Evolutionary conservation across 352 stramenopile genomes (phyloP).

Genomic region (Phytophthora cactorum): DNA sequence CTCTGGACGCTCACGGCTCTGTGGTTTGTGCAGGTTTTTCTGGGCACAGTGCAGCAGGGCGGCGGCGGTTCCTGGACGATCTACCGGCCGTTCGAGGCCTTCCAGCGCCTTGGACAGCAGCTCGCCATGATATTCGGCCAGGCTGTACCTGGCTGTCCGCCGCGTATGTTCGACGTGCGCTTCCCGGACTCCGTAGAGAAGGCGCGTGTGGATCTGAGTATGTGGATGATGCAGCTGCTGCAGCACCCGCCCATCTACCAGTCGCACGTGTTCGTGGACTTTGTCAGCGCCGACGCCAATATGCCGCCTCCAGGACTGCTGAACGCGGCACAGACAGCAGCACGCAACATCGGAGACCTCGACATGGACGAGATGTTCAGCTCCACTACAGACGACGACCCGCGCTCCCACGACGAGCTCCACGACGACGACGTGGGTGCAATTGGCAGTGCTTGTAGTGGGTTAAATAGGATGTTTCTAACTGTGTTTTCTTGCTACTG

Average conservation of each 20-base stretch:
- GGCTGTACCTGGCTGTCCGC: slow-evolving; percentile 61
- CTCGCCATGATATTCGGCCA: slow-evolving; percentile 77
- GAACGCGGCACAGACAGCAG: slow-evolving; percentile 12
- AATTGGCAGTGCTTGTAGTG: slow-evolving; percentile 1
- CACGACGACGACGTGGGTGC: slow-evolving; percentile 56
- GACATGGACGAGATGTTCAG: slow-evolving; percentile 87
- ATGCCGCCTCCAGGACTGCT: slow-evolving; percentile 63
- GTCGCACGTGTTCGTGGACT: slow-evolving; percentile 86
- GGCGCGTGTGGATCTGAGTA: slow-evolving; percentile 69
- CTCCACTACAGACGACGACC: slow-evolving; percentile 70
- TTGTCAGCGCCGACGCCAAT: slow-evolving; percentile 82
- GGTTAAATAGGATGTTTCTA: not conserved
- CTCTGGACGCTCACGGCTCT: slow-evolving; percentile 8
- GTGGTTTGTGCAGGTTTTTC: slow-evolving; percentile 59
- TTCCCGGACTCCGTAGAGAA: slow-evolving; percentile 78
- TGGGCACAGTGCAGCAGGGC: slow-evolving; percentile 78
- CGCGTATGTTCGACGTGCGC: slow-evolving; percentile 60
- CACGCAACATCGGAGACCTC: slow-evolving; percentile 77
- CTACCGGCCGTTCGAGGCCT: slow-evolving; percentile 77
- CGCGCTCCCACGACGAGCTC: slow-evolving; percentile 51
- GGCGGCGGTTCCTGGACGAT: slow-evolving; percentile 72
- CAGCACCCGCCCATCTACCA: slow-evolving; percentile 82
- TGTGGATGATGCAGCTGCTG: slow-evolving; percentile 86
- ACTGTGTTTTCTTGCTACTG: slow-evolving; percentile 10
- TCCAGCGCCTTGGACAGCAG: slow-evolving; percentile 77